Evolutionary conservation across 371 early-diverging fungal species (phyloP).

Genomic region (Vairimorpha ceranae): DNA sequence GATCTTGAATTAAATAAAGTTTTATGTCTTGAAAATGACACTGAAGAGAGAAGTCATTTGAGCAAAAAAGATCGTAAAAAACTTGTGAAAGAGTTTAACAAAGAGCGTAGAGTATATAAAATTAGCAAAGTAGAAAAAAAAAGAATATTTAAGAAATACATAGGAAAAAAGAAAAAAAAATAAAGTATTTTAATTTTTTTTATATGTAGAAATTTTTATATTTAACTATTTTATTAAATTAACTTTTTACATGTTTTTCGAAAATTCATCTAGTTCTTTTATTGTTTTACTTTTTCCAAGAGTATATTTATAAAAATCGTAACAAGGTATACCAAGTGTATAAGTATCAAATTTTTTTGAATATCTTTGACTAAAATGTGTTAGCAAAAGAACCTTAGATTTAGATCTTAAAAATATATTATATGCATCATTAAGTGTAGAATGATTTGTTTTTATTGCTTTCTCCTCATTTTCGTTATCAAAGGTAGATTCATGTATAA

Average conservation of each 20-base stretch:
- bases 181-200: not conserved
- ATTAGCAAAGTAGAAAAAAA: slow-evolving; percentile 37
- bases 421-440: slow-evolving; percentile 78
- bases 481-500: slow-evolving; percentile 93
- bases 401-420: slow-evolving; percentile 69
- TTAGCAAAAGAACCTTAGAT: slow-evolving; percentile 73
- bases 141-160: slow-evolving; percentile 39
- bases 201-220: not conserved
- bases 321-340: slow-evolving; percentile 18
- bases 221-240: not conserved
- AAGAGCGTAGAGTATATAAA: slow-evolving; percentile 34
- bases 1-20: not conserved
- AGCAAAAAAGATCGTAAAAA: slow-evolving; percentile 43
- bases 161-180: slow-evolving; percentile 20
- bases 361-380: slow-evolving; percentile 86
- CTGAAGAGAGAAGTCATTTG: not conserved
- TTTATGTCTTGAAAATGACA: not conserved
- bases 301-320: slow-evolving; percentile 17
- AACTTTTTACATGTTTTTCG: not conserved
- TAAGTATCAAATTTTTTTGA: slow-evolving; percentile 6
- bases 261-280: not conserved
- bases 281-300: slow-evolving; percentile 1
- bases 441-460: slow-evolving; percentile 77
- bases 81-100: slow-evolving; percentile 46
- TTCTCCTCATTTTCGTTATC: slow-evolving; percentile 71